Conservation (phyloP, 2,329 filamentous ascomycete species). For the Neonectria faginata region DNA sequence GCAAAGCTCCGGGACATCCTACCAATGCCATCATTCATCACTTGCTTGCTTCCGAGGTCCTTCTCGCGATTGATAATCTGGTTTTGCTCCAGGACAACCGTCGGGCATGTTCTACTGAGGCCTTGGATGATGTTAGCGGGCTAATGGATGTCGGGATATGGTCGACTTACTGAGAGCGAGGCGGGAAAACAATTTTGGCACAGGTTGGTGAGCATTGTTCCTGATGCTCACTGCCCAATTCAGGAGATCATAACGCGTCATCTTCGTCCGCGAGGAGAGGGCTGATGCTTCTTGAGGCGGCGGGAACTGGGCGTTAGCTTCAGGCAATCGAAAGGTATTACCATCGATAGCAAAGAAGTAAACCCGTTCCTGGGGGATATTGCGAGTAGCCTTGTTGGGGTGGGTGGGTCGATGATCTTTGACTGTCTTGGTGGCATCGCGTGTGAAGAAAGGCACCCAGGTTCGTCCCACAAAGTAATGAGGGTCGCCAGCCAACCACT, state of each 20-base stretch:
- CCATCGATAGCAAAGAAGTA: constrained; percentile 69
- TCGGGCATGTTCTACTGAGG: constrained; percentile 63
- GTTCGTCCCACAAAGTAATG: constrained; percentile 60
- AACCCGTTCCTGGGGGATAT: constrained; percentile 54
- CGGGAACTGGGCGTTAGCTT: constrained; percentile 32
- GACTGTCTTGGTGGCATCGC: constrained; percentile 53
- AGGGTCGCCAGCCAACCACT: constrained; percentile 43
- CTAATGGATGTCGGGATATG: not conserved
- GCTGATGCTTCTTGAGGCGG: constrained; percentile 41
- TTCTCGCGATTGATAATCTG: constrained; percentile 55
- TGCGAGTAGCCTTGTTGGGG: constrained; percentile 37
- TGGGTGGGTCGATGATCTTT: constrained; percentile 45
- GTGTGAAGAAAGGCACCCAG: constrained; percentile 62
- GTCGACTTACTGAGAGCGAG: constrained; percentile 62
- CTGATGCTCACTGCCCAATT: constrained; percentile 64
- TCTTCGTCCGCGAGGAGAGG: constrained; percentile 44
- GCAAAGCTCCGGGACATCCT: constrained; percentile 73
- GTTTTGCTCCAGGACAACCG: constrained; percentile 56
- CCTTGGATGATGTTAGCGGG: constrained; percentile 51
- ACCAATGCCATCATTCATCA: constrained; percentile 77
- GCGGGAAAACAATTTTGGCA: constrained; percentile 69
- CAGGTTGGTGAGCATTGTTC: constrained; percentile 58
- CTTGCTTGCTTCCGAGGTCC: constrained; percentile 47
- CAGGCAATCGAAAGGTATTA: constrained; percentile 50
- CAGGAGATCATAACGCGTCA: constrained; percentile 58